Conservation (phyloP, 1,284 basidiomycete genomes). For the Vanrija sp. region DNA sequence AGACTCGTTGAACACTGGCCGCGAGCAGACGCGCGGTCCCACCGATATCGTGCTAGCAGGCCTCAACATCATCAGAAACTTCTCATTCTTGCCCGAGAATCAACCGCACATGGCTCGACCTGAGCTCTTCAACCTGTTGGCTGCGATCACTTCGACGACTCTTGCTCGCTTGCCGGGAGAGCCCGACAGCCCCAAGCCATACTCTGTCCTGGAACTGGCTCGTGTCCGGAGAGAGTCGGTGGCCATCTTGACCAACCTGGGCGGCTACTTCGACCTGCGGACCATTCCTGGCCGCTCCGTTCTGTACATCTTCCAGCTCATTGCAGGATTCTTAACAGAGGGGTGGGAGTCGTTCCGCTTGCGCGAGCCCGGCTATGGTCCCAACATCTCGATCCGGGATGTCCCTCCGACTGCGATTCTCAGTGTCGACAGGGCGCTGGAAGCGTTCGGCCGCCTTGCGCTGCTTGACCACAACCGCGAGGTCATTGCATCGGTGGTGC, state of each 20-base stretch:
- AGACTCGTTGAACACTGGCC: slow-evolving; percentile 35
- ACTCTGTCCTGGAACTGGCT: slow-evolving; percentile 69
- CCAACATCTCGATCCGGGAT: slow-evolving; percentile 23
- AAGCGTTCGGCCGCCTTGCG: slow-evolving; percentile 72
- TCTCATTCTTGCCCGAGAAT: slow-evolving; percentile 73
- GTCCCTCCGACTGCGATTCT: slow-evolving; percentile 24
- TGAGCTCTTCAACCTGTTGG: slow-evolving; percentile 62
- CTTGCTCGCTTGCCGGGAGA: slow-evolving; percentile 49
- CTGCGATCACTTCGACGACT: slow-evolving; percentile 60
- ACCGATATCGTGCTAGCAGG: slow-evolving; percentile 65
- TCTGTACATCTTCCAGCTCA: slow-evolving; percentile 61
- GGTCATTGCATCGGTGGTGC: slow-evolving; percentile 61
- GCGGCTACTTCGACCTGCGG: slow-evolving; percentile 53
- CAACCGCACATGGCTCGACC: slow-evolving; percentile 61
- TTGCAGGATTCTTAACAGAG: slow-evolving; percentile 64
- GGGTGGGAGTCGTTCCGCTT: slow-evolving; percentile 57
- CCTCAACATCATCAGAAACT: slow-evolving; percentile 80
- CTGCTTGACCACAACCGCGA: slow-evolving; percentile 77
- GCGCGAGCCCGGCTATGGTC: slow-evolving; percentile 52
- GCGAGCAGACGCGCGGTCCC: slow-evolving; percentile 23
- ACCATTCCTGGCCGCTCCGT: slow-evolving; percentile 50
- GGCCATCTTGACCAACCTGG: slow-evolving; percentile 66
- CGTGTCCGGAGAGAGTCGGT: slow-evolving; percentile 73
- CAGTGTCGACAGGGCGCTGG: slow-evolving; percentile 59
- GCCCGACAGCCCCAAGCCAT: slow-evolving; percentile 24